A percentile compares a stretch with the other conserved stretches of the same genome.
Conservation (phyloP, 2,329 filamentous ascomycete genomes). For the Eutypella sp. region DNA sequence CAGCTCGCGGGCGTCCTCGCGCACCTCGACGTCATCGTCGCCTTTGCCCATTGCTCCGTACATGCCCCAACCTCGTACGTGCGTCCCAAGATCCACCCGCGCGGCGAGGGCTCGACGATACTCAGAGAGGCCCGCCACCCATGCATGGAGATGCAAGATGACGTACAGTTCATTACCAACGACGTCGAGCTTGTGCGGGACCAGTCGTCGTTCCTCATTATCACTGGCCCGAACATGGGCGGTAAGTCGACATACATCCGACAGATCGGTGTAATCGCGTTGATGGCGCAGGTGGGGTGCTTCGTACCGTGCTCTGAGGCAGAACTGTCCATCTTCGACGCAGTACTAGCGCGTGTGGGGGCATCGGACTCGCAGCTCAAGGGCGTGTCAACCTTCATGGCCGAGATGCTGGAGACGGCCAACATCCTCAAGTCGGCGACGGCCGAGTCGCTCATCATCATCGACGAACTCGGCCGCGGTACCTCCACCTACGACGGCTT, state of each 20-base stretch:
- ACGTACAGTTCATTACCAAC: slow-evolving; percentile 97
- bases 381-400: slow-evolving; percentile 98
- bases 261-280: slow-evolving; percentile 90
- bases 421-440: slow-evolving; percentile 98
- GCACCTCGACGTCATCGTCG: slow-evolving; percentile 91
- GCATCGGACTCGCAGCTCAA: slow-evolving; percentile 96
- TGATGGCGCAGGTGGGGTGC: slow-evolving; percentile 95
- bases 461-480: slow-evolving; percentile 92
- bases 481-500: slow-evolving; percentile 99
- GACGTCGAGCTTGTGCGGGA: slow-evolving; percentile 78
- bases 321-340: slow-evolving; percentile 93
- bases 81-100: slow-evolving; percentile 81
- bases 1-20: slow-evolving; percentile 81
- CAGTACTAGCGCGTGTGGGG: slow-evolving; percentile 90
- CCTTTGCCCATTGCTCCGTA: slow-evolving; percentile 87
- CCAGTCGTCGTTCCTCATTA: slow-evolving; percentile 86
- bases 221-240: slow-evolving; percentile 98
- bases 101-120: slow-evolving; percentile 81
- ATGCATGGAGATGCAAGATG: slow-evolving; percentile 98
- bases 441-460: slow-evolving; percentile 92
- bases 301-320: slow-evolving; percentile 91
- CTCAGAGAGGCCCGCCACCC: slow-evolving; percentile 93
- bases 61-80: slow-evolving; percentile 91
- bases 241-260: slow-evolving; percentile 98
- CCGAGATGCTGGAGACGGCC: slow-evolving; percentile 97